These are phyloP conservation scores for Annulohypoxylon nitens DNA, from an alignment of 495 filamentous ascomycete genomes.

Conservation along the genomic window DNA sequence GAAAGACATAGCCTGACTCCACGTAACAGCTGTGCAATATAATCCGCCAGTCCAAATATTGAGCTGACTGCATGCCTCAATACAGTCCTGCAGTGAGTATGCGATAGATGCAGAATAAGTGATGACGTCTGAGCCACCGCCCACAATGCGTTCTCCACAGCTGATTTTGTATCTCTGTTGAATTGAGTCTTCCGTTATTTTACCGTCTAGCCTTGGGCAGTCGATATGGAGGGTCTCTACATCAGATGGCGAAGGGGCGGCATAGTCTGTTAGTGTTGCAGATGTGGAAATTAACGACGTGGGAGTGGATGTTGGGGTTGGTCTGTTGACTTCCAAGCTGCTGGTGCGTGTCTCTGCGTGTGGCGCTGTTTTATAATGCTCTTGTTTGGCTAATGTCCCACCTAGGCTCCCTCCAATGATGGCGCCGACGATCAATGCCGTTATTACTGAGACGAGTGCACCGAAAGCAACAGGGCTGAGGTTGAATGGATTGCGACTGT, in stretches of 20 bases:
- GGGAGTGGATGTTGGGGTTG: not conserved
- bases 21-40: too few relatives aligned
- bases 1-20: too few relatives aligned
- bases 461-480: conserved; percentile 14
- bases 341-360: not conserved
- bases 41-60: too few relatives aligned
- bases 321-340: not conserved
- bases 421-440: conserved; percentile 8
- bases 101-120: too few relatives aligned
- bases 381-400: not conserved
- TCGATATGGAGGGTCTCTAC: not conserved
- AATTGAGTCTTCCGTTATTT: too few relatives aligned
- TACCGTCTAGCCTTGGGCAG: not conserved
- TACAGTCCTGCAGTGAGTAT: too few relatives aligned
- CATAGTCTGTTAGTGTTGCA: too few relatives aligned
- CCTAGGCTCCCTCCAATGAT: conserved; percentile 7
- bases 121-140: too few relatives aligned
- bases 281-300: not conserved
- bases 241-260: not conserved
- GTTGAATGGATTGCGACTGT: conserved; percentile 1
- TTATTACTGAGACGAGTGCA: conserved; percentile 1
- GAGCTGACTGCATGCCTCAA: too few relatives aligned
- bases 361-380: not conserved
- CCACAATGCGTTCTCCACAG: too few relatives aligned
- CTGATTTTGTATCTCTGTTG: too few relatives aligned